Evolutionary conservation across 2,329 filamentous ascomycete genomes (phyloP).

Genomic region (Fusarium azukiicola): DNA sequence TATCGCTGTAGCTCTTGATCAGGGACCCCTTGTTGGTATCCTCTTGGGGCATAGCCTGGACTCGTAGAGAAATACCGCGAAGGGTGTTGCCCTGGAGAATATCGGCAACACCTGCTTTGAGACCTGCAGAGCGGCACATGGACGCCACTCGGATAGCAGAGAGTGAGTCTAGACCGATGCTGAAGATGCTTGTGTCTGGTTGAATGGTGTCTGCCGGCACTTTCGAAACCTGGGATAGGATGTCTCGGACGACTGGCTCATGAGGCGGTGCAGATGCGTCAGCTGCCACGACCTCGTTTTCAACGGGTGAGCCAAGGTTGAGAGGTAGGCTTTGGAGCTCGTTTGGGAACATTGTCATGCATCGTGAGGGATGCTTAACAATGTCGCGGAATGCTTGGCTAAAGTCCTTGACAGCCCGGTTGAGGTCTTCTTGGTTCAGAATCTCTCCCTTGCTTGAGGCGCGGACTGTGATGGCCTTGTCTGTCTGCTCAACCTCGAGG

Average conservation of each 20-base stretch:
- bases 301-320: neutral
- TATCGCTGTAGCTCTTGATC: neutral
- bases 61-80: slow-evolving; percentile 18
- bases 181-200: slow-evolving; percentile 9
- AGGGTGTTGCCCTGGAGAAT: slow-evolving; percentile 13
- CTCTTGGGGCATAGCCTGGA: neutral
- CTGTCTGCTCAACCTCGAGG: slow-evolving; percentile 17
- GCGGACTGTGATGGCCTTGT: slow-evolving; percentile 4
- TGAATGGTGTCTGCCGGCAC: neutral
- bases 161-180: neutral
- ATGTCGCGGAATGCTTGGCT: slow-evolving; percentile 6
- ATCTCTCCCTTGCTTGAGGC: slow-evolving; percentile 15
- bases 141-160: slow-evolving; percentile 11
- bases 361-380: neutral
- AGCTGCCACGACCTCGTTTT: neutral
- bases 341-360: slow-evolving; percentile 4
- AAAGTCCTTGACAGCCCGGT: slow-evolving; percentile 7
- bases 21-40: neutral
- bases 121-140: slow-evolving; percentile 12
- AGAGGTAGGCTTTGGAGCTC: slow-evolving; percentile 19
- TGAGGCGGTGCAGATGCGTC: slow-evolving; percentile 2
- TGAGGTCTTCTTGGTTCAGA: neutral
- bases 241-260: slow-evolving; percentile 1
- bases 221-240: slow-evolving; percentile 12
- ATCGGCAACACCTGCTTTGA: slow-evolving; percentile 17